phyloP scores from a whole-genome alignment of 2,329 filamentous ascomycete genomes.

The Corniculantispora saksenae region DNA sequence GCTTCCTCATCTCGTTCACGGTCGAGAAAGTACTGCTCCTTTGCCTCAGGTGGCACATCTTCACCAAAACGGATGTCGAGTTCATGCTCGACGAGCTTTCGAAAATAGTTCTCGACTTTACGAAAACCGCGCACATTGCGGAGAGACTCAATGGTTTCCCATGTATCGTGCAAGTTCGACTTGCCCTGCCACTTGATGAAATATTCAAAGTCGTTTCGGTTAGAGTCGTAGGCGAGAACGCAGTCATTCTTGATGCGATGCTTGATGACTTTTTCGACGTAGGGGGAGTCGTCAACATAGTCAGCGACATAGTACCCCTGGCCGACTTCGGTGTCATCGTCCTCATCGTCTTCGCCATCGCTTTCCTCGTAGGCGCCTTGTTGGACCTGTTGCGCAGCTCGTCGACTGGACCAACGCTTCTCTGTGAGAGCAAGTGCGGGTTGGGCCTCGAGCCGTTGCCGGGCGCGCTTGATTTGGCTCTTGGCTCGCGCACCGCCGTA shows the following conservation, averaged over 20 bases:
- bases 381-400: slow-evolving; percentile 74
- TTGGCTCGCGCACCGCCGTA: slow-evolving; percentile 77
- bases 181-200: slow-evolving; percentile 96
- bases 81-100: slow-evolving; percentile 78
- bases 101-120: slow-evolving; percentile 92
- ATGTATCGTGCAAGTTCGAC: slow-evolving; percentile 93
- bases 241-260: slow-evolving; percentile 75
- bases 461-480: slow-evolving; percentile 73
- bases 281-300: slow-evolving; percentile 76
- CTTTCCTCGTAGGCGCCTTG: slow-evolving; percentile 66
- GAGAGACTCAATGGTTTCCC: slow-evolving; percentile 79
- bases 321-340: slow-evolving; percentile 55
- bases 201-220: slow-evolving; percentile 80
- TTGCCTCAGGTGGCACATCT: slow-evolving; percentile 78
- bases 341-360: slow-evolving; percentile 64
- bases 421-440: slow-evolving; percentile 70
- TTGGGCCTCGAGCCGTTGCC: slow-evolving; percentile 68
- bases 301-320: slow-evolving; percentile 70
- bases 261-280: slow-evolving; percentile 88
- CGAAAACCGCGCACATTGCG: slow-evolving; percentile 79
- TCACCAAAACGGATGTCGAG: slow-evolving; percentile 75
- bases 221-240: slow-evolving; percentile 57
- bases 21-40: slow-evolving; percentile 93
- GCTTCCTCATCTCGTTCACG: slow-evolving; percentile 88
- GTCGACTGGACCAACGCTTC: slow-evolving; percentile 88